phyloP scores from a whole-genome alignment of 176 grass and related monocot species.

The bread wheat (Triticum aestivum) region IWGSC_CS_RefSeq_v2.1 NC_057799.1:581618412-581618911 shows the following conservation, averaged over 20 bases:
- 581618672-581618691: constrained; percentile 79
- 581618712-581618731: constrained; percentile 95
- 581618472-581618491: not conserved
- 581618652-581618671: constrained; percentile 82
- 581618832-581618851: constrained; percentile 72
- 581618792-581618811: constrained; percentile 97
- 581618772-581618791: constrained; percentile 91
- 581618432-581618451: not conserved
- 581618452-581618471: not conserved
- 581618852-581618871: not conserved
- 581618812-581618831: constrained; percentile 97
- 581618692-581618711: constrained; percentile 96
- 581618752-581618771: constrained; percentile 96
- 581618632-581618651: constrained; percentile 97
- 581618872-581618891: not conserved
- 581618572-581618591: not conserved
- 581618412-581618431: not conserved
- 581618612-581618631: constrained; percentile 97
- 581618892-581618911: not conserved
- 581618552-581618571: not conserved
- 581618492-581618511: not conserved
- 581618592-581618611: constrained; percentile 58
- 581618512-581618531: not conserved
- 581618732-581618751: constrained; percentile 91
- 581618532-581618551: not conserved